Conservation (phyloP, 1,284 basidiomycete species). For the Ceratobasidium sp. region DNA sequence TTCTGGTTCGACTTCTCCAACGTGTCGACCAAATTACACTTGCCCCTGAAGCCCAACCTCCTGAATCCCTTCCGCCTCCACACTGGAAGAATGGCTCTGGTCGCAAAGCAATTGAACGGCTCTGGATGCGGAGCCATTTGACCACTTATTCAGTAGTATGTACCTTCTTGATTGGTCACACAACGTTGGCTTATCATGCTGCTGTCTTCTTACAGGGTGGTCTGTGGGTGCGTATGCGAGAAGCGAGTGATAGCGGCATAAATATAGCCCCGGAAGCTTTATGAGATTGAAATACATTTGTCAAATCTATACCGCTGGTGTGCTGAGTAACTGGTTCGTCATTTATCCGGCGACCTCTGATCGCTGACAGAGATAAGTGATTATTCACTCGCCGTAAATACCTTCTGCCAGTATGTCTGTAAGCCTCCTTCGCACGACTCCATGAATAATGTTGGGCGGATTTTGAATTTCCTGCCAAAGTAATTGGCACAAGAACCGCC, state of each 20-base stretch:
- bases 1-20: conserved; percentile 64
- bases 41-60: conserved; percentile 62
- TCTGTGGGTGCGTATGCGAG: conserved; percentile 39
- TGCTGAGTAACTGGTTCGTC: not conserved
- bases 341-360: not conserved
- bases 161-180: not conserved
- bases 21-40: conserved; percentile 64
- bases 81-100: conserved; percentile 58
- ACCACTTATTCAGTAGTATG: conserved; percentile 64
- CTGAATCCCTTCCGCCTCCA: conserved; percentile 57
- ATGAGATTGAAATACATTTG: too few relatives aligned
- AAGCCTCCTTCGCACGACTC: too few relatives aligned
- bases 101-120: conserved; percentile 61
- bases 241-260: not conserved
- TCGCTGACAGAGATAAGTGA: not conserved
- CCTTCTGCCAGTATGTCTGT: too few relatives aligned
- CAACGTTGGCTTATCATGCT: not conserved
- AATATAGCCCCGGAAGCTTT: not conserved
- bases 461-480: too few relatives aligned
- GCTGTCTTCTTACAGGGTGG: conserved; percentile 10
- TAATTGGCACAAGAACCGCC: not conserved
- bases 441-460: too few relatives aligned
- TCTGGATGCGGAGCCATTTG: conserved; percentile 59
- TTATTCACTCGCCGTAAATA: too few relatives aligned
- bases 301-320: not conserved